These are phyloP conservation scores for Iris pallida DNA, from an alignment of 116 monocot species.

Conservation along the genomic window DNA sequence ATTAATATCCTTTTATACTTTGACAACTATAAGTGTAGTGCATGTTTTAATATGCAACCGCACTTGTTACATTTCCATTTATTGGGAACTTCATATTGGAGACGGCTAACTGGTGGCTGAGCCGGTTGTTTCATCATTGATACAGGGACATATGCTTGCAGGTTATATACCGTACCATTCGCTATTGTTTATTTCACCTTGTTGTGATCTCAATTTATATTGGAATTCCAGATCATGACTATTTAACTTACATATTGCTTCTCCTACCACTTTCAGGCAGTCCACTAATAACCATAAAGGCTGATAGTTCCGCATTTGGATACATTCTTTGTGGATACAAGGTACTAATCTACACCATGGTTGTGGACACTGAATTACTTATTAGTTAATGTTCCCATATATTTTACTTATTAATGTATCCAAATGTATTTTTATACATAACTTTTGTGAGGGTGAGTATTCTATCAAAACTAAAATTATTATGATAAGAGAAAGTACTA, in stretches of 20 bases:
- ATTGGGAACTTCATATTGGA: constrained; percentile 4
- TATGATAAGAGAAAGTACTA: not conserved
- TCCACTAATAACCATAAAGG: not conserved
- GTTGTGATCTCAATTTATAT: not conserved
- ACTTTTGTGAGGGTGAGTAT: not conserved
- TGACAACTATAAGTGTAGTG: not conserved
- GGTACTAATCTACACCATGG: constrained; percentile 1
- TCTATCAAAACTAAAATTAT: not conserved
- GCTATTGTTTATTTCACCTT: not conserved
- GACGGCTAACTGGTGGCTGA: not conserved
- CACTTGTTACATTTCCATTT: not conserved
- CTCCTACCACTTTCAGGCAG: not conserved
- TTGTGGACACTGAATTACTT: not conserved
- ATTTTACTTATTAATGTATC: not conserved
- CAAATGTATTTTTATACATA: not conserved
- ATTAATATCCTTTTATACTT: not conserved
- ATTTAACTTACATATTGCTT: not conserved
- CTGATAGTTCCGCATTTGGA: not conserved
- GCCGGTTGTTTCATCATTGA: constrained; percentile 1
- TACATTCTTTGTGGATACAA: not conserved
- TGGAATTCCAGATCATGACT: not conserved
- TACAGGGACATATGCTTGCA: not conserved
- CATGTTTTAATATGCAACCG: not conserved
- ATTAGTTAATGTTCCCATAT: not conserved
- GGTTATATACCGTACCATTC: not conserved